These are phyloP conservation scores for Jacaranda mimosifolia DNA, from an alignment of 257 asterid species.

Conservation along the genomic window DNA sequence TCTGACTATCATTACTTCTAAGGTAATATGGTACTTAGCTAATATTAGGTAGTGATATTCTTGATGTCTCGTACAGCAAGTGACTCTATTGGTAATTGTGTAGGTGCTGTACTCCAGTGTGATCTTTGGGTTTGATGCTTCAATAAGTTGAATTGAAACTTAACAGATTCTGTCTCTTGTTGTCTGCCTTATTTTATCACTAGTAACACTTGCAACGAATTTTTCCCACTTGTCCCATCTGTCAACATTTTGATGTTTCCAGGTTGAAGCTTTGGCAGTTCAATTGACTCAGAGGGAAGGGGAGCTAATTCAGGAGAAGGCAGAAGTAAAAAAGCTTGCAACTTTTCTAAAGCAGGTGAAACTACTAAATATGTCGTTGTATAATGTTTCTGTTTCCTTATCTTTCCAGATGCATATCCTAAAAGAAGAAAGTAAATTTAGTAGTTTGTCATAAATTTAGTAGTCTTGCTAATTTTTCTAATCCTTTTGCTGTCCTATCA, in stretches of 20 bases:
- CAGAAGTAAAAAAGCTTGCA: conserved; percentile 94
- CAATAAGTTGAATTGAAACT: conserved; percentile 19
- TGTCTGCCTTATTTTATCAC: background rate
- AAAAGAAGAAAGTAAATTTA: conserved; percentile 7
- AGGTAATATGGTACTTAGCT: background rate
- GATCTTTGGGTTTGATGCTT: conserved; percentile 12
- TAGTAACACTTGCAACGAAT: background rate
- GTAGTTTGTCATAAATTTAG: background rate
- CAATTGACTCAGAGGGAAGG: conserved; percentile 96
- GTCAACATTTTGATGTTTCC: conserved; percentile 28
- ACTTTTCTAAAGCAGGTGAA: conserved; percentile 88
- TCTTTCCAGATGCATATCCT: background rate
- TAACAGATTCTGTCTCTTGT: background rate
- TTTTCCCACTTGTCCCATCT: conserved; percentile 29
- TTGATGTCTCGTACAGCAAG: background rate
- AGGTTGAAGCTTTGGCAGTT: conserved; percentile 93
- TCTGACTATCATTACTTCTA: background rate
- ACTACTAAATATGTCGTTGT: conserved; percentile 7
- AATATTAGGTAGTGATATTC: background rate
- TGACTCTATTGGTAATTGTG: conserved; percentile 7
- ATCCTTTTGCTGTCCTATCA: no score
- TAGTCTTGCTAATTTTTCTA: no score
- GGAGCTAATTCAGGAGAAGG: conserved; percentile 90
- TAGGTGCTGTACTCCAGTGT: background rate
- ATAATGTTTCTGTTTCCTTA: background rate